A percentile compares a stretch with the other conserved stretches of the same genome.
phyloP scores from a whole-genome alignment of 75 land plant species.

The Pinus tabuliformis region DNA sequence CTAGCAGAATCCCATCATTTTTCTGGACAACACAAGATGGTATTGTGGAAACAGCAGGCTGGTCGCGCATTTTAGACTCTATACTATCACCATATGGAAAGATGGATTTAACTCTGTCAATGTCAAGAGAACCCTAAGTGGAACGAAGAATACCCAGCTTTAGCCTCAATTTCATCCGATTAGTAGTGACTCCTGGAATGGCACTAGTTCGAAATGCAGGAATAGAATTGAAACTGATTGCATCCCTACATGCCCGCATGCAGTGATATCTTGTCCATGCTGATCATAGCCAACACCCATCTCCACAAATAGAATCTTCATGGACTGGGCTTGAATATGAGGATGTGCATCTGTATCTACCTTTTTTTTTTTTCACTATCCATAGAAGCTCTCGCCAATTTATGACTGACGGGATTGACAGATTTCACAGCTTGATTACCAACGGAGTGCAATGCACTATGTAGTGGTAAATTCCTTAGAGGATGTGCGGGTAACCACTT shows the following conservation, averaged over 20 bases:
- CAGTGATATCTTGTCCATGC: conserved; percentile 90
- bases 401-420: not conserved
- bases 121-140: conserved; percentile 53
- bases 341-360: not conserved
- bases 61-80: too few species aligned
- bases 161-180: conserved; percentile 84
- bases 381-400: not conserved
- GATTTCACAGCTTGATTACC: not conserved
- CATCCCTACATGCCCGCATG: conserved; percentile 84
- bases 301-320: conserved; percentile 78
- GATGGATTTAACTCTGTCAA: conserved; percentile 82
- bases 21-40: too few species aligned
- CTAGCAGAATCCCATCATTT: too few species aligned
- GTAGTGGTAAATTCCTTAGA: not conserved
- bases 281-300: conserved; percentile 98
- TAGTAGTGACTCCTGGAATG: conserved; percentile 75
- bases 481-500: not conserved
- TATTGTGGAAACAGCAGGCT: too few species aligned
- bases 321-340: not conserved
- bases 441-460: not conserved
- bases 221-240: conserved; percentile 86
- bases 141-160: conserved; percentile 82
- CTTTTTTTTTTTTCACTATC: not conserved
- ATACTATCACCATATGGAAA: too few species aligned
- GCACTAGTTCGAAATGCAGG: conserved; percentile 88